Evolutionary conservation across 1,139 yeast genomes (phyloP), one percentile per base, ranked within the genome.

Genomic region (Candida glucosophila): DNA sequence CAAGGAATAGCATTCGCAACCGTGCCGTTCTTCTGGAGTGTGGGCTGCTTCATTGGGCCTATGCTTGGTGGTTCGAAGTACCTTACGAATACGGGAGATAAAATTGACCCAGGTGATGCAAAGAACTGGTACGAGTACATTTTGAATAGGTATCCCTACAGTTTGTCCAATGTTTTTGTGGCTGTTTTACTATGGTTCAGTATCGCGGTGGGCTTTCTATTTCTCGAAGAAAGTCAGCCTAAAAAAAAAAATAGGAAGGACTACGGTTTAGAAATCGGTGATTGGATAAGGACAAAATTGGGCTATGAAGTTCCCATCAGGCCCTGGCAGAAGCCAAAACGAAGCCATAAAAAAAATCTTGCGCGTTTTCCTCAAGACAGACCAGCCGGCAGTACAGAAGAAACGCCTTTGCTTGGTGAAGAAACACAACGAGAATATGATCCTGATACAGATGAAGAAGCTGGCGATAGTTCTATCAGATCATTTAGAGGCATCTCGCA

Each of bases 161-260:
- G 78, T 1, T 49, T 75, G 34, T 74, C 80, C 4, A 77, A 75
- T 41, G 40, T 77, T 6, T 71, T 68, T 3, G 74, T 75, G 12
- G 63, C 73, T 4, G 5, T 39, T 2, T 50, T 68, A 25, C 49
- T 74, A 17, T 41, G 52, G 44, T 25, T 53, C 21, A 64, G 74
- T 14, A 36, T 60, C 11, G 14, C 57, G 2, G 35, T 58, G 19
- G 73, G 66, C 3, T 50, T 69, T 27, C 56, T 77, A 24, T 74
- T 75, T 38, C 47, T 77, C 19, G 79, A 76, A 41, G 85, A 77
- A 44, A 72, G 81, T 4, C 77, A 72, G 40, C 65, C 57, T 12
- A 45, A 49, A 19, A 49, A 48, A 28, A 61, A 55, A 37, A 39
- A 56, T 30, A 49, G 56, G 29, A 52, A 57, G 30, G 82, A 75